A percentile compares a stretch with the other conserved stretches of the same genome.
phyloP scores from a whole-genome alignment of 371 early-diverging fungal species.

The Mucor indicus region DNA sequence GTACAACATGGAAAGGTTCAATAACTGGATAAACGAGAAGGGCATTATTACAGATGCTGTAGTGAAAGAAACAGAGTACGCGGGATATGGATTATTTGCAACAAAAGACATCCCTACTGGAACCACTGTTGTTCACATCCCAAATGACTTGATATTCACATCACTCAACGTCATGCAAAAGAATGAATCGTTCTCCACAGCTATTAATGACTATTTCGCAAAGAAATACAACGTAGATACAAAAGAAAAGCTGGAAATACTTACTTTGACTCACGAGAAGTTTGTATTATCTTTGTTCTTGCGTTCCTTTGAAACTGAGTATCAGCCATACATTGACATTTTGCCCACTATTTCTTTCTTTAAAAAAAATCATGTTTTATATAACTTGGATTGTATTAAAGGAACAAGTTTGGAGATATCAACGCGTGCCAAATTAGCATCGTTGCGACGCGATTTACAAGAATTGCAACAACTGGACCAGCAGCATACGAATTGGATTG shows the following conservation, averaged over 20 bases:
- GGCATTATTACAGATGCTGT: not conserved
- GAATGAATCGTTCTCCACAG: not conserved
- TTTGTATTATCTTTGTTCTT: not conserved
- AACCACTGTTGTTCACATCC: constrained; percentile 29
- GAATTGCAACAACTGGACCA: constrained; percentile 3
- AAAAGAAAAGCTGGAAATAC: no score
- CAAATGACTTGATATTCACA: constrained; percentile 27
- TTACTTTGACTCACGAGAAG: not conserved
- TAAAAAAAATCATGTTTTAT: constrained; percentile 18
- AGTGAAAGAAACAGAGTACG: constrained; percentile 1
- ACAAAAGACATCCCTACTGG: not conserved
- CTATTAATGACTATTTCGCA: not conserved
- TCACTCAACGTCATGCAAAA: constrained; percentile 5
- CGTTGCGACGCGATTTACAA: constrained; percentile 20
- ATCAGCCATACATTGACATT: constrained; percentile 47
- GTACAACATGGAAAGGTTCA: not conserved
- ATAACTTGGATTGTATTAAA: constrained; percentile 10
- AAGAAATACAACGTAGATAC: no score
- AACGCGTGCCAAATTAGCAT: constrained; percentile 29
- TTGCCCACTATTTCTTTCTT: constrained; percentile 29
- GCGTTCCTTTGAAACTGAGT: constrained; percentile 13
- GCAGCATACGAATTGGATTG: constrained; percentile 22
- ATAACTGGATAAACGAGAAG: constrained; percentile 1
- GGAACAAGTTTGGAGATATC: constrained; percentile 43
- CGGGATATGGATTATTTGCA: constrained; percentile 36